These are phyloP conservation scores for Sporothrix variecibatus DNA, from an alignment of 2,329 filamentous ascomycete species.

Conservation along the genomic window DNA sequence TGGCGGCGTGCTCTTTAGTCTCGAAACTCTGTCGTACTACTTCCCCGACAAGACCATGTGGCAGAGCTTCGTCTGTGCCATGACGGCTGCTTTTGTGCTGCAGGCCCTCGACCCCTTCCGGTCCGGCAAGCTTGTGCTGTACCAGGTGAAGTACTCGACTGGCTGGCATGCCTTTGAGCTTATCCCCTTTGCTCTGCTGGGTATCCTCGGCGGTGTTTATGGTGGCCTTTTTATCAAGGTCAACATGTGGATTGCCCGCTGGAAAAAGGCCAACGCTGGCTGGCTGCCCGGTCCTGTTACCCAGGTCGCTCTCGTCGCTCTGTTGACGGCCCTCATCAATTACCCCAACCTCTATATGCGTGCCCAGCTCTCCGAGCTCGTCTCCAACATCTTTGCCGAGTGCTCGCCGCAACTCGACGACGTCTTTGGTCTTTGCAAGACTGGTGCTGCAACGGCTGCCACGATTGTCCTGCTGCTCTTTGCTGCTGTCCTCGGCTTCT, in stretches of 20 bases:
- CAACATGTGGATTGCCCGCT: conserved; percentile 83
- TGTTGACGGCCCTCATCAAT: conserved; percentile 85
- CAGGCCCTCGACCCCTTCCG: conserved; percentile 93
- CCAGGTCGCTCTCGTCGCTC: conserved; percentile 78
- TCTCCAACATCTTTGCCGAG: conserved; percentile 89
- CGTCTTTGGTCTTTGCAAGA: conserved; percentile 86
- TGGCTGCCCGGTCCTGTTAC: conserved; percentile 72
- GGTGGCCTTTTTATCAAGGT: conserved; percentile 92
- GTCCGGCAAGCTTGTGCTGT: conserved; percentile 91
- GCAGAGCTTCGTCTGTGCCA: conserved; percentile 98
- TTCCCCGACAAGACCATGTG: conserved; percentile 99
- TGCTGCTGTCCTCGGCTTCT: conserved; percentile 79
- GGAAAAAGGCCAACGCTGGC: conserved; percentile 65
- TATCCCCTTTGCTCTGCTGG: conserved; percentile 81
- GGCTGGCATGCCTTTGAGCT: conserved; percentile 96
- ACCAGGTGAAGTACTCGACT: conserved; percentile 89
- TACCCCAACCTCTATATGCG: conserved; percentile 97
- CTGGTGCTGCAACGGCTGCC: conserved; percentile 75
- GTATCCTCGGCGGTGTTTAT: conserved; percentile 88
- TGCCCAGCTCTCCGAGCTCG: conserved; percentile 85
- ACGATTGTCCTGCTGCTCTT: conserved; percentile 82
- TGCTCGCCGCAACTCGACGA: conserved; percentile 82
- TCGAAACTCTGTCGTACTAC: conserved; percentile 97
- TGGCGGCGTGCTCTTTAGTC: conserved; percentile 89
- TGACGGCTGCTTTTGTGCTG: conserved; percentile 94